Percentiles rank a stretch among this genome's conserved stretches.
These are phyloP conservation scores for Straminergon stramineum DNA, from an alignment of 225 moss, liverwort and hornwort genomes.

Conservation along the genomic window DNA sequence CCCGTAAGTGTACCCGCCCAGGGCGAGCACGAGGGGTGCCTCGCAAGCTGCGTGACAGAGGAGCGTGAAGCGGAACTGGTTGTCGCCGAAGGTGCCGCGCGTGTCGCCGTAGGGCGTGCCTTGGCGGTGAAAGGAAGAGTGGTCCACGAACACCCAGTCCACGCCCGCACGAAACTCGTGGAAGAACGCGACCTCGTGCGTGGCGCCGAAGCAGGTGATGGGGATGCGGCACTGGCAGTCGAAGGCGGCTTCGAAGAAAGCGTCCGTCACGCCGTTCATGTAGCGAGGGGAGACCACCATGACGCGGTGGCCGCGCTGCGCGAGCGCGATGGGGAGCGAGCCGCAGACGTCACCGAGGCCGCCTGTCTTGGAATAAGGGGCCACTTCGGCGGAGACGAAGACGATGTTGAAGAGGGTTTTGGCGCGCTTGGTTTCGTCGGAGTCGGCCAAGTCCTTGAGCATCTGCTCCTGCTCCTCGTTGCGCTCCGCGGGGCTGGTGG, in stretches of 20 bases:
- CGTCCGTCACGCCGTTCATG: conserved; percentile 73
- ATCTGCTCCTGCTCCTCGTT: conserved; percentile 39
- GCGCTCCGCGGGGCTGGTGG: conserved; percentile 5
- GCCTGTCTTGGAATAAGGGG: conserved; percentile 91
- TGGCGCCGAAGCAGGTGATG: conserved; percentile 62
- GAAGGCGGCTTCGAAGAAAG: conserved; percentile 53
- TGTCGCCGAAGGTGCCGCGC: conserved; percentile 87
- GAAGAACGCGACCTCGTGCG: conserved; percentile 83
- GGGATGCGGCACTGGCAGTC: conserved; percentile 85
- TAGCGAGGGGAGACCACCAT: conserved; percentile 94
- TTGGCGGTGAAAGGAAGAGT: conserved; percentile 76
- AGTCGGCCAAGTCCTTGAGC: conserved; percentile 29
- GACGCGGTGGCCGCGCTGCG: conserved; percentile 84
- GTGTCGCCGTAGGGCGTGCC: conserved; percentile 97
- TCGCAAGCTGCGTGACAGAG: conserved; percentile 97
- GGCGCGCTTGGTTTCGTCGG: conserved; percentile 54
- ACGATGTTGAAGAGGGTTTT: conserved; percentile 67
- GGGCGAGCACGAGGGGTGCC: conserved; percentile 73
- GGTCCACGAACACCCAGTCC: conserved; percentile 98
- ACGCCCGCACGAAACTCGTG: conserved; percentile 86
- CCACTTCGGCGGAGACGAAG: conserved; percentile 84
- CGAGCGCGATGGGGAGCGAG: conserved; percentile 77
- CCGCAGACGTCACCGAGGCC: conserved; percentile 96
- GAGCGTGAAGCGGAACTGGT: conserved; percentile 93
- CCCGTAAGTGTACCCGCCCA: conserved; percentile 84